Evolutionary conservation across 345 rosid species (phyloP).

Genomic region (Hibiscus tridactylites): DNA sequence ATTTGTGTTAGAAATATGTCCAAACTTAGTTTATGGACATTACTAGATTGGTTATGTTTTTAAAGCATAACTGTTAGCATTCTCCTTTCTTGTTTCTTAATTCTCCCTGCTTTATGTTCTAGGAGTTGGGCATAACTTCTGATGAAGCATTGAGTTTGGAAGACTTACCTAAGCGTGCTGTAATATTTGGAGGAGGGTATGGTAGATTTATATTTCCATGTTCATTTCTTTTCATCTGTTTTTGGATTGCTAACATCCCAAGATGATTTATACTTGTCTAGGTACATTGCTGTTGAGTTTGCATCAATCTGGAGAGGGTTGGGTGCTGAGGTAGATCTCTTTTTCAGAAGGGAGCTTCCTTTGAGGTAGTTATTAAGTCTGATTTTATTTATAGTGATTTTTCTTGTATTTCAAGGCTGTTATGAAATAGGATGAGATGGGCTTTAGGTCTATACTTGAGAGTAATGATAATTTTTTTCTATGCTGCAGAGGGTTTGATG

Average conservation of each 20-base stretch:
- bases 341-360: conserved; percentile 94
- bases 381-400: neutral
- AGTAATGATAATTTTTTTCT: no score
- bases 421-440: neutral
- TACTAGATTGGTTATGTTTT: neutral
- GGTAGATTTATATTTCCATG: conserved; percentile 13
- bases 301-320: conserved; percentile 99
- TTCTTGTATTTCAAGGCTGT: neutral
- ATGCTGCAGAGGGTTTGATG: no score
- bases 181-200: conserved; percentile 97
- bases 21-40: no score
- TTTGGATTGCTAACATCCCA: conserved; percentile 8
- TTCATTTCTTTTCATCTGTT: conserved; percentile 8
- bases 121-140: conserved; percentile 59
- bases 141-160: conserved; percentile 82
- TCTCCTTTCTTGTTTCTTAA: neutral
- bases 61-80: neutral
- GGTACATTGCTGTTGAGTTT: conserved; percentile 95
- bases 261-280: conserved; percentile 8
- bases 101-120: conserved; percentile 2
- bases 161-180: conserved; percentile 58
- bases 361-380: conserved; percentile 49
- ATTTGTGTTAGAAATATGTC: neutral
- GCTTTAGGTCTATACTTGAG: neutral
- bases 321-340: conserved; percentile 82